phyloP scores from a whole-genome alignment of 805 yeast genomes.

The Saturnispora besseyi region DNA sequence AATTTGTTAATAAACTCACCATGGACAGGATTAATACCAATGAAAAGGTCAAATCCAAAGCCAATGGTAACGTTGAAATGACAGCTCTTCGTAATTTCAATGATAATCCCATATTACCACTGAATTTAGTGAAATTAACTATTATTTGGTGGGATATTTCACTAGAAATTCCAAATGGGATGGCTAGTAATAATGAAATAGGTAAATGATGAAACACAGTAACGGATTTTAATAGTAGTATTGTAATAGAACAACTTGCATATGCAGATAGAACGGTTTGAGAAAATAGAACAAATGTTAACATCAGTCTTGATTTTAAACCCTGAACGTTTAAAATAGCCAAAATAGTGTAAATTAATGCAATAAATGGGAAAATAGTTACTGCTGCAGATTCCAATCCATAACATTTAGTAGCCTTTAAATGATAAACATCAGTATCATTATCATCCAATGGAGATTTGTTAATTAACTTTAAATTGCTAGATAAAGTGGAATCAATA shows the following conservation, averaged over 20 bases:
- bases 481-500: not conserved
- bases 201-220: slow-evolving; percentile 28
- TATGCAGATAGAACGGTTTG: slow-evolving; percentile 32
- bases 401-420: not conserved
- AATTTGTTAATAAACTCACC: not conserved
- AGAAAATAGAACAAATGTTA: slow-evolving; percentile 35
- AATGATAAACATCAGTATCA: not conserved
- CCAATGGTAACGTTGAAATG: slow-evolving; percentile 3
- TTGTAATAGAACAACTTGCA: slow-evolving; percentile 36
- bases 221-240: slow-evolving; percentile 23
- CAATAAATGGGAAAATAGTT: slow-evolving; percentile 10
- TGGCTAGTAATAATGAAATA: not conserved
- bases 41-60: slow-evolving; percentile 3
- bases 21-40: not conserved
- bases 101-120: not conserved
- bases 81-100: slow-evolving; percentile 6
- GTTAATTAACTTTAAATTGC: not conserved
- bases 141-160: slow-evolving; percentile 22
- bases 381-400: slow-evolving; percentile 1
- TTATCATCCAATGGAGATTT: not conserved
- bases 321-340: slow-evolving; percentile 34
- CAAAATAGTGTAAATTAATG: slow-evolving; percentile 23
- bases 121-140: slow-evolving; percentile 14
- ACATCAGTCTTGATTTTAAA: slow-evolving; percentile 39
- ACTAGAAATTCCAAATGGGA: not conserved